phyloP scores from a whole-genome alignment of 2,329 filamentous ascomycete genomes.

The Verticillium albo-atrum region DNA sequence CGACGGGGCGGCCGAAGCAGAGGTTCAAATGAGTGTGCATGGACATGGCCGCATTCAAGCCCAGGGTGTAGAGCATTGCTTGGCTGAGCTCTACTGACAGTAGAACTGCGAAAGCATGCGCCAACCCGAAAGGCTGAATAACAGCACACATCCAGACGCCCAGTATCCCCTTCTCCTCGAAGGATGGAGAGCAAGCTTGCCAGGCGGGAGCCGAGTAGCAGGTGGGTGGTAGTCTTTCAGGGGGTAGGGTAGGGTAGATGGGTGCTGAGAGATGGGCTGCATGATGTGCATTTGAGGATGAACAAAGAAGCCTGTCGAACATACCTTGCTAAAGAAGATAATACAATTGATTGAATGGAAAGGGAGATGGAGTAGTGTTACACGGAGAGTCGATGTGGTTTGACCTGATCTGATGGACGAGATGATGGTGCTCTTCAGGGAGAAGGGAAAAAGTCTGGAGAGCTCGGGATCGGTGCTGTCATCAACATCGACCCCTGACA shows the following conservation, averaged over 20 bases:
- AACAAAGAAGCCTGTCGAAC: background rate
- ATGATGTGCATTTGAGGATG: background rate
- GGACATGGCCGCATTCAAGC: background rate
- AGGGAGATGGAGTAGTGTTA: background rate
- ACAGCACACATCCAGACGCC: background rate
- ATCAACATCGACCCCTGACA: background rate
- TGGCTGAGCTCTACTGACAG: background rate
- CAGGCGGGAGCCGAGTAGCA: background rate
- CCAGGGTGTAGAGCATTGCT: background rate
- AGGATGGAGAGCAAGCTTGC: background rate
- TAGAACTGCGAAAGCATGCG: background rate
- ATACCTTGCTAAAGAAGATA: background rate
- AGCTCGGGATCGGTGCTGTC: background rate
- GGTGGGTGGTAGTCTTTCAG: background rate
- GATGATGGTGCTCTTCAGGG: background rate
- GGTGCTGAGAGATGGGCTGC: background rate
- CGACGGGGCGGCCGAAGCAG: background rate
- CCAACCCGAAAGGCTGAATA: background rate
- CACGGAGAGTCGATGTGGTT: background rate
- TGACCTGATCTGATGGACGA: background rate
- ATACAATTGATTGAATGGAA: background rate
- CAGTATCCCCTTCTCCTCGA: background rate
- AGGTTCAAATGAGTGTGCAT: background rate
- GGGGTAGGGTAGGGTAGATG: background rate
- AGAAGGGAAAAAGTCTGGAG: background rate